These are phyloP conservation scores for Paramecium octaurelia DNA, from an alignment of 73 alveolate species.

Conservation along the genomic window DNA sequence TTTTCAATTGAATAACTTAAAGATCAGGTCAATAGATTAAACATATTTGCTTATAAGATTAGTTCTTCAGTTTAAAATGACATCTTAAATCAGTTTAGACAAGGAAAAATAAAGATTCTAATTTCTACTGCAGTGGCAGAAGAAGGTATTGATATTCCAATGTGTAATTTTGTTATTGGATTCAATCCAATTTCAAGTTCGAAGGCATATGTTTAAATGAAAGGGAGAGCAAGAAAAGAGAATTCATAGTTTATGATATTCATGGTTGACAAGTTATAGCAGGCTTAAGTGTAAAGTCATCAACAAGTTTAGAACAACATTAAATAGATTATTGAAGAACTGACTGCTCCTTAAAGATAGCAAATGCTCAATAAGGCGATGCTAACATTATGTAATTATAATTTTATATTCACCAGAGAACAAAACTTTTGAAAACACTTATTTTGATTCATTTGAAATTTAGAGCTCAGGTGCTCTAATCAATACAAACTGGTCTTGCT, in stretches of 20 bases:
- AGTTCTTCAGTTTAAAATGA: conserved; percentile 16
- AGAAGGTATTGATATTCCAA: conserved; percentile 76
- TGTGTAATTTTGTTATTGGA: conserved; percentile 68
- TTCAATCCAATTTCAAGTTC: conserved; percentile 69
- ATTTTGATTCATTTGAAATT: background rate
- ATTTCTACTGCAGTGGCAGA: conserved; percentile 69
- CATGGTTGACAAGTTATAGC: conserved; percentile 34
- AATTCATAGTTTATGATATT: conserved; percentile 62
- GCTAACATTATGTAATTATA: background rate
- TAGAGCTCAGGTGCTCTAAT: background rate
- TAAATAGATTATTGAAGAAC: background rate
- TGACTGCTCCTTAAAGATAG: background rate
- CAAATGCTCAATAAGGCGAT: background rate
- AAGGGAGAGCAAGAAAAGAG: conserved; percentile 70
- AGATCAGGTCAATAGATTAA: background rate
- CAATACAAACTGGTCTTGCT: background rate
- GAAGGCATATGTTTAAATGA: conserved; percentile 71
- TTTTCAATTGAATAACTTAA: background rate
- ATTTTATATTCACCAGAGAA: background rate
- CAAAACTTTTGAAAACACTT: background rate
- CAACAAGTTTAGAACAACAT: background rate
- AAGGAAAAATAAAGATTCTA: conserved; percentile 58
- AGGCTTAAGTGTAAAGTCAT: background rate
- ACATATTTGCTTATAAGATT: background rate
- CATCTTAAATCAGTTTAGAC: conserved; percentile 49